phyloP scores from a whole-genome alignment of 2,329 filamentous ascomycete genomes.

The Orbilia ellipsospora region DNA sequence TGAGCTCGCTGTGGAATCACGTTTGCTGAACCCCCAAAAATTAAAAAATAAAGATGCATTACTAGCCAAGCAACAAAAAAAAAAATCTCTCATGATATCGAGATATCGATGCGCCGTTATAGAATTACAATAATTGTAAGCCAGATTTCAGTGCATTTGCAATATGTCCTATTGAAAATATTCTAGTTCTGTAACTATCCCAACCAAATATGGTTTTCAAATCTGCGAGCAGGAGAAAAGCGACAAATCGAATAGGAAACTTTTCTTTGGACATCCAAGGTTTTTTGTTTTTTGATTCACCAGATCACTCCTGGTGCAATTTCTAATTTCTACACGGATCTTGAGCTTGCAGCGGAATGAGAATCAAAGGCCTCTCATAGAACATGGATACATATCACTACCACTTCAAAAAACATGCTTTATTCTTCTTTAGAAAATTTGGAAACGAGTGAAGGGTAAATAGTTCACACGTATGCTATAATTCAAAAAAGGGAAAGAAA shows the following conservation, averaged over 20 bases:
- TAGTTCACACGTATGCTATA: constrained; percentile 2
- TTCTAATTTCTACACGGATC: constrained; percentile 18
- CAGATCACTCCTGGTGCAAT: background rate
- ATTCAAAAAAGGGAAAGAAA: background rate
- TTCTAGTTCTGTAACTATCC: too few relatives aligned
- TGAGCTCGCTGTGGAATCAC: too few relatives aligned
- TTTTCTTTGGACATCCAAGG: background rate
- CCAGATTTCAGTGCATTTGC: too few relatives aligned
- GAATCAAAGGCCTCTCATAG: background rate
- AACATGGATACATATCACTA: constrained; percentile 4
- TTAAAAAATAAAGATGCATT: too few relatives aligned
- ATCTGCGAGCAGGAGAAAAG: too few relatives aligned
- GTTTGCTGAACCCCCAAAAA: too few relatives aligned
- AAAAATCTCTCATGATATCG: too few relatives aligned
- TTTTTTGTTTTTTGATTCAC: background rate
- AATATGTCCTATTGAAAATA: too few relatives aligned
- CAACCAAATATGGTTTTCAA: too few relatives aligned
- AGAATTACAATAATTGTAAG: too few relatives aligned
- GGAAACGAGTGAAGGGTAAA: constrained; percentile 6
- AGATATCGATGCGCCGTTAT: too few relatives aligned
- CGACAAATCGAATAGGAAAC: background rate
- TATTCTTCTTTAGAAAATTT: constrained; percentile 14
- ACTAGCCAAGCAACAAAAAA: too few relatives aligned
- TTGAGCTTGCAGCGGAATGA: background rate
- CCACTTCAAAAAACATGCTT: constrained; percentile 11